These are phyloP conservation scores for Aphanocladium album DNA, from an alignment of 2,329 filamentous ascomycete species.

Conservation along the genomic window DNA sequence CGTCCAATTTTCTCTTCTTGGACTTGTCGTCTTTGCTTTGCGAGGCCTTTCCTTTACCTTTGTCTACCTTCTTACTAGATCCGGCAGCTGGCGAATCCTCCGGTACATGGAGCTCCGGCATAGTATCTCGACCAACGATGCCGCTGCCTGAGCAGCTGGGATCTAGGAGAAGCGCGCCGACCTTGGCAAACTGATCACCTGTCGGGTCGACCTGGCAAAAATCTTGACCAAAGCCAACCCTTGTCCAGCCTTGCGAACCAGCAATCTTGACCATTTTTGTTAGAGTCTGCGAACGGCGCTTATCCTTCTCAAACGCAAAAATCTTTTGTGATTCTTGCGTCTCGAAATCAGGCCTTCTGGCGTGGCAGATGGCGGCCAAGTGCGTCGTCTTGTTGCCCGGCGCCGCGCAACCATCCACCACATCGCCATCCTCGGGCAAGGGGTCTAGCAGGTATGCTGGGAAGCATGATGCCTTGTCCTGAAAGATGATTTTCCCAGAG, in stretches of 20 bases:
- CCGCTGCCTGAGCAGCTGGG: constrained; percentile 95
- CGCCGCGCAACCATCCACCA: constrained; percentile 90
- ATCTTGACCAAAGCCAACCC: constrained; percentile 69
- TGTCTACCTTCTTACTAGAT: constrained; percentile 18
- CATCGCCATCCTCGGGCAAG: constrained; percentile 59
- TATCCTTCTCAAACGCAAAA: constrained; percentile 76
- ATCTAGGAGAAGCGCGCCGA: constrained; percentile 80
- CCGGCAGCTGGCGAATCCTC: constrained; percentile 18
- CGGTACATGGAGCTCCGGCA: constrained; percentile 61
- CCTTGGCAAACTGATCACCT: constrained; percentile 56
- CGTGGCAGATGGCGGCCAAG: constrained; percentile 66
- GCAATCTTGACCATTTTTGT: constrained; percentile 80
- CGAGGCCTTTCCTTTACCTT: constrained; percentile 13
- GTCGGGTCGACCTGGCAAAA: constrained; percentile 72
- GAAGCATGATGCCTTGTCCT: constrained; percentile 97
- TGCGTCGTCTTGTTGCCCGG: constrained; percentile 98
- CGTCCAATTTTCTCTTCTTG: constrained; percentile 42
- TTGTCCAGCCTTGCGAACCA: constrained; percentile 61
- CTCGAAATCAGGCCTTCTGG: constrained; percentile 33
- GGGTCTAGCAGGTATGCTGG: constrained; percentile 83
- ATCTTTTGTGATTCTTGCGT: constrained; percentile 40
- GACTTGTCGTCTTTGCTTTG: constrained; percentile 4
- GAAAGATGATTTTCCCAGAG: constrained; percentile 75
- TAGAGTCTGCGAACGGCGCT: constrained; percentile 65
- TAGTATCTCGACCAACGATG: constrained; percentile 82